A percentile compares a stretch with the other conserved stretches of the same genome.
These are phyloP conservation scores for Sporothrix humicola DNA, from an alignment of 2,329 filamentous ascomycete species.

Conservation along the genomic window DNA sequence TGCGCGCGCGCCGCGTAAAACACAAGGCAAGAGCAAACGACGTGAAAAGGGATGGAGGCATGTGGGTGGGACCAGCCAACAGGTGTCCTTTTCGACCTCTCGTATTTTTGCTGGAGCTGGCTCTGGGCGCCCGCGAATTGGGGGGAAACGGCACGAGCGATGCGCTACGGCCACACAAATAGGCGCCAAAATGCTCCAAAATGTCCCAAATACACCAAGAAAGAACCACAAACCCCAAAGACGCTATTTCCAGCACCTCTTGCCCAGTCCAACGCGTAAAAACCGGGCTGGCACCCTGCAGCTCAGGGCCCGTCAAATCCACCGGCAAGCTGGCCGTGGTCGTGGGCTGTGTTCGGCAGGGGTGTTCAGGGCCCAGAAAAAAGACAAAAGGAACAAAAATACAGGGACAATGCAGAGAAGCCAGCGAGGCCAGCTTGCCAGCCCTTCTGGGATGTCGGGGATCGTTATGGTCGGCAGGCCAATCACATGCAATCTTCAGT, in stretches of 20 bases:
- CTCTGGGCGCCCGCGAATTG: background rate
- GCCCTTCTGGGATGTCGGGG: conserved; percentile 22
- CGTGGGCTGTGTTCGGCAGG: conserved; percentile 22
- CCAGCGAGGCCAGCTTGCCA: background rate
- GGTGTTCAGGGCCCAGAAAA: background rate
- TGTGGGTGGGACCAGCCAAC: conserved; percentile 24
- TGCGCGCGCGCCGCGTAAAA: conserved; percentile 30
- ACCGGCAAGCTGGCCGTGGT: background rate
- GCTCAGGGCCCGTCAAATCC: background rate
- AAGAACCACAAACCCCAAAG: too few relatives aligned
- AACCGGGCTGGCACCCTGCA: conserved; percentile 15
- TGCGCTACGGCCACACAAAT: background rate
- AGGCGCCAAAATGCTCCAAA: background rate
- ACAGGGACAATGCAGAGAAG: too few relatives aligned
- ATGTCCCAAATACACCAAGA: background rate
- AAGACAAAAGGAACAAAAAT: background rate
- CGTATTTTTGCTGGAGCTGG: conserved; percentile 13
- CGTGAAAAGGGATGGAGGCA: conserved; percentile 25
- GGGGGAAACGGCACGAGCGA: background rate
- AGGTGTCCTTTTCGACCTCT: conserved; percentile 34
- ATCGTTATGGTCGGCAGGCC: background rate
- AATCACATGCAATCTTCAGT: conserved; percentile 23
- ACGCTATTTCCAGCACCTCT: conserved; percentile 12
- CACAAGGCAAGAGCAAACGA: conserved; percentile 18
- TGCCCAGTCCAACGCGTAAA: conserved; percentile 16